Conservation (phyloP, 2,329 filamentous ascomycete genomes). For the Tricladium varicosporioides region DNA sequence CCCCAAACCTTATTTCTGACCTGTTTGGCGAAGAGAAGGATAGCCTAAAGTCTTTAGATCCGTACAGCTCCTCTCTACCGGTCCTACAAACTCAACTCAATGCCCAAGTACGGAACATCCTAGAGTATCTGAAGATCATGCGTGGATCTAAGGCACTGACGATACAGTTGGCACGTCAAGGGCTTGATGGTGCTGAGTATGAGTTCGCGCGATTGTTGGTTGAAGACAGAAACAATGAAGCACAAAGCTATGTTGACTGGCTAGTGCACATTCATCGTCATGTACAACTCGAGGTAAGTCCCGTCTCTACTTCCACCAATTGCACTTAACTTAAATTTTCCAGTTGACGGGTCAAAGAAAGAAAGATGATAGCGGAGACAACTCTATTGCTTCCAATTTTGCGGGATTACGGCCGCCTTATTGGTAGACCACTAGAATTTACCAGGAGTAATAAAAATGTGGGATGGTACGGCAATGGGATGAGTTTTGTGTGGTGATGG, state of each 20-base stretch:
- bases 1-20: slow-evolving; percentile 85
- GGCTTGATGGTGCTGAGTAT: slow-evolving; percentile 90
- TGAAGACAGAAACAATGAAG: slow-evolving; percentile 96
- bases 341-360: slow-evolving; percentile 70
- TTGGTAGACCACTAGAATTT: slow-evolving; percentile 43
- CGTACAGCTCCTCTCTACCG: slow-evolving; percentile 76
- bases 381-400: slow-evolving; percentile 52
- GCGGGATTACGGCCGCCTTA: slow-evolving; percentile 58
- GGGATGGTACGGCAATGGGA: not conserved
- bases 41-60: slow-evolving; percentile 73
- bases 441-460: not conserved
- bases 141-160: slow-evolving; percentile 85
- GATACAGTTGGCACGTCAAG: slow-evolving; percentile 87
- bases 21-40: slow-evolving; percentile 78
- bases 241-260: slow-evolving; percentile 98
- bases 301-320: not conserved
- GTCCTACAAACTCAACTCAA: slow-evolving; percentile 89
- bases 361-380: slow-evolving; percentile 58
- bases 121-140: slow-evolving; percentile 79
- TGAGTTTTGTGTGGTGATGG: slow-evolving; percentile 2
- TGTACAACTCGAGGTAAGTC: slow-evolving; percentile 80
- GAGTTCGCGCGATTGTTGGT: slow-evolving; percentile 90
- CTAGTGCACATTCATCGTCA: slow-evolving; percentile 90
- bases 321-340: slow-evolving; percentile 9
- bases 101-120: slow-evolving; percentile 88